Evolutionary conservation across 768 basidiomycete species (phyloP).

Genomic region (Termitomyces eurrhizus): DNA sequence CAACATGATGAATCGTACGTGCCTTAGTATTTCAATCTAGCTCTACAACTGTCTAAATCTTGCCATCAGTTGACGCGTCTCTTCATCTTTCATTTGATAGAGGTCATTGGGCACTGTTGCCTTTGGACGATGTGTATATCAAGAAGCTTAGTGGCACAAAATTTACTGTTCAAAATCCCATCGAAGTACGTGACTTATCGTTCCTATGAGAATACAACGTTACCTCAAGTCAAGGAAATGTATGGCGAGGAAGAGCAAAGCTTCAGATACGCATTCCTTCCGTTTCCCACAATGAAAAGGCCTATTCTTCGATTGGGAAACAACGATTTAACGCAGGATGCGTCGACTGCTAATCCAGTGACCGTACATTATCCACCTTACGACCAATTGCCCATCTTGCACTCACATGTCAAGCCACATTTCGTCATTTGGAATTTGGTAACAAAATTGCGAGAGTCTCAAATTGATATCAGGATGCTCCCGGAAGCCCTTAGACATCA

Average conservation of each 20-base stretch:
- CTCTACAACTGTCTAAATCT: too few relatives aligned
- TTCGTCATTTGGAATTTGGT: background rate
- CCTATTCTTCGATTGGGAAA: background rate
- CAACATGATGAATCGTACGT: too few relatives aligned
- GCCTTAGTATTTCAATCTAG: too few relatives aligned
- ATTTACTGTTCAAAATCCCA: background rate
- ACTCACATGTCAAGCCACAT: background rate
- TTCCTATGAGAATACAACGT: background rate
- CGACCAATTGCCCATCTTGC: background rate
- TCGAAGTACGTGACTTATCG: background rate
- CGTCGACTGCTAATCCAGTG: too few relatives aligned
- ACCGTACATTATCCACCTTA: background rate
- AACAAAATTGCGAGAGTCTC: background rate
- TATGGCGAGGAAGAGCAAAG: background rate
- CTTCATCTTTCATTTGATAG: background rate
- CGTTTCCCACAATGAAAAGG: background rate
- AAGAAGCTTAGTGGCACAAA: background rate
- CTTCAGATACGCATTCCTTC: background rate
- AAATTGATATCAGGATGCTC: too few relatives aligned
- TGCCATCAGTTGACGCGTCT: background rate
- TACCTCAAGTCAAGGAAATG: background rate
- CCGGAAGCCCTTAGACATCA: too few relatives aligned
- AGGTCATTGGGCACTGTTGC: background rate
- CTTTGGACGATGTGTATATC: background rate
- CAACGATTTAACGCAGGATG: background rate